Percentiles rank a stretch among this genome's conserved stretches.
phyloP scores from a whole-genome alignment of 139 green algal genomes.

The Closterium sp. region DNA sequence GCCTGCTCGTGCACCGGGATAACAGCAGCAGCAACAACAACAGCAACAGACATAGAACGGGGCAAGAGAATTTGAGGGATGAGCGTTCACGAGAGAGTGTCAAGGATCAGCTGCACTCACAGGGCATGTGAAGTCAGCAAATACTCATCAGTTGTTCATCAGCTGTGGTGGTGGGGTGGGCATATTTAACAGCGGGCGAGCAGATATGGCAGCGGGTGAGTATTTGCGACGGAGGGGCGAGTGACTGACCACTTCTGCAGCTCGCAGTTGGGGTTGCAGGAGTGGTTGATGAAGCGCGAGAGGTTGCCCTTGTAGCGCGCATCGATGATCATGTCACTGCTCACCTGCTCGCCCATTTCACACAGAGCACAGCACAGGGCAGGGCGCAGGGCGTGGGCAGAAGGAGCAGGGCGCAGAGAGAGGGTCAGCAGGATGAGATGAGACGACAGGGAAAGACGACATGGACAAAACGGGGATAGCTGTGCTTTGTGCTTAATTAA shows the following conservation, averaged over 20 bases:
- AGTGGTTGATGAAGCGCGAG: conserved; percentile 97
- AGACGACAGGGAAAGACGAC: not conserved
- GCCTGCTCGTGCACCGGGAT: not conserved
- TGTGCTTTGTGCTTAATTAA: not conserved
- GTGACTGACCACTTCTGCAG: conserved; percentile 90
- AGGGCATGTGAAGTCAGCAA: too few relatives aligned
- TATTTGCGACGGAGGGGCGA: too few relatives aligned
- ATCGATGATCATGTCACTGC: conserved; percentile 86
- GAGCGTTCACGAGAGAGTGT: not conserved
- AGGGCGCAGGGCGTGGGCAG: not conserved
- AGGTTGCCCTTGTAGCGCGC: conserved; percentile 82
- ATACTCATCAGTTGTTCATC: too few relatives aligned
- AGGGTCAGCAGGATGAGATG: not conserved
- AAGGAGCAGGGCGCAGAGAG: not conserved
- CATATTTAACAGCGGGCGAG: too few relatives aligned
- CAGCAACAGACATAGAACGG: not conserved
- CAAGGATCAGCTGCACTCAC: not conserved
- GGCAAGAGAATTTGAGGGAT: not conserved
- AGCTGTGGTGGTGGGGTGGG: too few relatives aligned
- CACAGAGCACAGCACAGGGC: conserved; percentile 48
- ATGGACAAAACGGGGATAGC: not conserved
- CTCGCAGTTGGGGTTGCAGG: conserved; percentile 96
- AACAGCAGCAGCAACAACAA: not conserved
- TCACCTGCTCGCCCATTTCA: conserved; percentile 60
- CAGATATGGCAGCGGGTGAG: too few relatives aligned